Evolutionary conservation across 2,329 filamentous ascomycete genomes (phyloP).

Genomic region (Furcasterigmium sp.): DNA sequence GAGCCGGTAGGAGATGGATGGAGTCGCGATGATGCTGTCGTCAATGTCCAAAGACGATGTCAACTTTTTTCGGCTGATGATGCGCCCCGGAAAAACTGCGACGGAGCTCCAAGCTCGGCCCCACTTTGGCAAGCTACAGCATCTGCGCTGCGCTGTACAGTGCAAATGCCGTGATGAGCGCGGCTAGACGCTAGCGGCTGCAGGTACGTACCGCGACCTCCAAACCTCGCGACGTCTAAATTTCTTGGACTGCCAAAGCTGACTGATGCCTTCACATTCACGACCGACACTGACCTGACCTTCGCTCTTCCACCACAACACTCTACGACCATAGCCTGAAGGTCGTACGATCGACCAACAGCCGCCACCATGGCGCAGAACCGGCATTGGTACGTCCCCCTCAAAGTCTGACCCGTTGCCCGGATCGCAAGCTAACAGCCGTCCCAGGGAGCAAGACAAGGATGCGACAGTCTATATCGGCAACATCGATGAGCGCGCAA

Average conservation of each 20-base stretch:
- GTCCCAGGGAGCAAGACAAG: slow-evolving; percentile 88
- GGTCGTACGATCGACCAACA: not conserved
- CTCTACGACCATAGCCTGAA: too few relatives aligned
- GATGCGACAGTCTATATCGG: slow-evolving; percentile 97
- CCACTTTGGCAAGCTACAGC: not conserved
- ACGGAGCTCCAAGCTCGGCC: not conserved
- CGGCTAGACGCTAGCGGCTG: not conserved
- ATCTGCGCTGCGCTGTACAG: too few relatives aligned
- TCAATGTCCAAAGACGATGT: not conserved
- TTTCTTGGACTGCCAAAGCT: not conserved
- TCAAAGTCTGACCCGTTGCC: not conserved
- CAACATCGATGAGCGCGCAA: slow-evolving; percentile 95
- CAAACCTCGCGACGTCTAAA: not conserved
- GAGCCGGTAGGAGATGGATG: not conserved
- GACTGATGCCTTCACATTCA: not conserved
- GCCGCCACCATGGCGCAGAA: slow-evolving; percentile 58
- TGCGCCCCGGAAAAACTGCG: slow-evolving; percentile 2
- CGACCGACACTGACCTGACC: not conserved
- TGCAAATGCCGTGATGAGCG: too few relatives aligned
- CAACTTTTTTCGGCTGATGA: slow-evolving; percentile 2
- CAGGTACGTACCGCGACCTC: slow-evolving; percentile 4
- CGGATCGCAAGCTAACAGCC: slow-evolving; percentile 15
- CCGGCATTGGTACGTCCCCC: slow-evolving; percentile 59
- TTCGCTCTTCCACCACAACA: not conserved
- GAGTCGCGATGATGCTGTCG: too few relatives aligned